Base-by-base conservation (phyloP, 345 rosid species). In the Brassica napus region DNA sequence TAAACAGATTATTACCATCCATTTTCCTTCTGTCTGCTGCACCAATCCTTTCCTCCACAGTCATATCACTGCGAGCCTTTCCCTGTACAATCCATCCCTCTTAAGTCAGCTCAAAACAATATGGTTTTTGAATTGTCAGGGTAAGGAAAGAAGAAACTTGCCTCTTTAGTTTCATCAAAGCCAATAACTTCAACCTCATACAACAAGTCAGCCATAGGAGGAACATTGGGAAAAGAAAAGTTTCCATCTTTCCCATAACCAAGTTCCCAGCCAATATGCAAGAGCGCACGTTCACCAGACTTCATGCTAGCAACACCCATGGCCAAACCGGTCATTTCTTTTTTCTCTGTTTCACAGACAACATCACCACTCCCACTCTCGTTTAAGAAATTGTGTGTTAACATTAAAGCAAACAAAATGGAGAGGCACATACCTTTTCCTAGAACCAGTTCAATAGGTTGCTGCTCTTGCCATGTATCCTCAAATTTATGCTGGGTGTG, bases 101-200 rank as follows among this genome's bases (percentile, higher is more conserved):
- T 26, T 68, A 21, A 39, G 69, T 71, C 31, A 81, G 65, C 21
- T 26, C 10, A 24, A 47, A 66, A 52, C 58, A 67, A 23, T 23
- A 23, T 30, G 44, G 68, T 30, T 35, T 4, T 69, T 59, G 35
- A 80, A 55, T 69, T 64, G 10, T 12, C 68, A 5, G 32, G 61
- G 34, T 14, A 66, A 44, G 58, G 74, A 60, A 24, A 1, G 30
- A 28, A 28, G 30, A 28, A n/a, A 78, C 98, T 80, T 85, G 88
- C 98, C 87, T 95, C 97, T 77, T 89, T 89, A 39, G 89, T 88
- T 89, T 95, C 97, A 84, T 92, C 99, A 75, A 90, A 92, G 8
- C 98, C 99, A 81, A 95, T 90, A 73, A 95, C 91, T 86, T 91
- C 97, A 76, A 88, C 96, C 85, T 93, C 97, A 77, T 95, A 94